A percentile compares a stretch with the other conserved stretches of the same genome.
Evolutionary conservation across 176 grass and related monocot species (phyloP).

Genomic region (Paspalum vaginatum): DNA sequence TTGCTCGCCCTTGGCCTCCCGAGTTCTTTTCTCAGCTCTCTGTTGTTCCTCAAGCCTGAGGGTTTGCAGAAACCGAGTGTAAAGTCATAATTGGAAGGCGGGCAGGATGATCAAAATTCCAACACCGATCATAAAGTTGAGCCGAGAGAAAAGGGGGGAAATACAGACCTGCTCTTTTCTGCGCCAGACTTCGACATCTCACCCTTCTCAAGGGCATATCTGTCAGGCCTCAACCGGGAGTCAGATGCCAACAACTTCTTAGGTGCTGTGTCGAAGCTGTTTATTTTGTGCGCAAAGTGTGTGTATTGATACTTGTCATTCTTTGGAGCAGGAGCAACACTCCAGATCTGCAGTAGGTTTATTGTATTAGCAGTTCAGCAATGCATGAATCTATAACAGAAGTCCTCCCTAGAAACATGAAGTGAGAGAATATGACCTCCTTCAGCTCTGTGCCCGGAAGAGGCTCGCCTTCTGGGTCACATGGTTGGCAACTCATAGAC

Average conservation of each 20-base stretch:
- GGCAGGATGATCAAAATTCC: not conserved
- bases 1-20: conserved; percentile 66
- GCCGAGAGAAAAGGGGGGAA: not conserved
- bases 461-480: conserved; percentile 93
- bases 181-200: conserved; percentile 86
- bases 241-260: conserved; percentile 88
- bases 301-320: conserved; percentile 93
- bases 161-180: conserved; percentile 79
- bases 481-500: conserved; percentile 85
- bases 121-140: not conserved
- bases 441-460: conserved; percentile 76
- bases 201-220: conserved; percentile 88
- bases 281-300: conserved; percentile 90
- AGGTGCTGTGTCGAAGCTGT: conserved; percentile 86
- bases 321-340: conserved; percentile 62
- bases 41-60: conserved; percentile 91
- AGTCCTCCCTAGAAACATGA: not conserved
- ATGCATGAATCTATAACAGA: conserved; percentile 14
- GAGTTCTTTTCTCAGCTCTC: conserved; percentile 82
- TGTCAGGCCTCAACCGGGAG: conserved; percentile 85
- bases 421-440: conserved; percentile 55
- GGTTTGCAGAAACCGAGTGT: conserved; percentile 13
- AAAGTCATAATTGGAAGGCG: conserved; percentile 7
- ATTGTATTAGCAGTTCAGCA: conserved; percentile 27
- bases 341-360: conserved; percentile 63